Conservation (phyloP, 176 grass and related monocot species). For the Rhipidocladum racemiflorum region DNA sequence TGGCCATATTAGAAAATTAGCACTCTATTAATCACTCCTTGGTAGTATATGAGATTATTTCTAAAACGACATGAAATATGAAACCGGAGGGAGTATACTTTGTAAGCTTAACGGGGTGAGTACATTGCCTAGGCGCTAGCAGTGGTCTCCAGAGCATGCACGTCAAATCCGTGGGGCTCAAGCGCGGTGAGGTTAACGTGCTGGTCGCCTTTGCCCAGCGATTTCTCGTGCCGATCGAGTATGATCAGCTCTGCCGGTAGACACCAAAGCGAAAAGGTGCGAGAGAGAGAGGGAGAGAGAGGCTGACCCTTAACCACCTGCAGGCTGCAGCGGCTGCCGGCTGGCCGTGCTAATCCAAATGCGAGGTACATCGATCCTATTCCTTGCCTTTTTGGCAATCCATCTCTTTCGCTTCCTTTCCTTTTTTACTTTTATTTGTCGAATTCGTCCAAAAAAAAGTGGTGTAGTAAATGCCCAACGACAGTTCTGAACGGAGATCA, state of each 20-base stretch:
- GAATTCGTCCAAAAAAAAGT: too few species aligned
- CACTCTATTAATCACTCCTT: too few species aligned
- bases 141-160: not conserved
- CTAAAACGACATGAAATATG: too few species aligned
- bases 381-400: not conserved
- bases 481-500: too few species aligned
- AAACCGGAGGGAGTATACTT: too few species aligned
- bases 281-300: slow-evolving; percentile 16
- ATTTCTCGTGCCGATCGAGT: slow-evolving; percentile 32
- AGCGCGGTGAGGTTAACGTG: not conserved
- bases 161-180: slow-evolving; percentile 24
- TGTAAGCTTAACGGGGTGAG: too few species aligned
- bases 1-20: too few species aligned
- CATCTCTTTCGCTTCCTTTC: not conserved
- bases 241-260: not conserved
- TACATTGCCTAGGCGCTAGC: not conserved
- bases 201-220: not conserved
- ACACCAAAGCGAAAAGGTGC: slow-evolving; percentile 13
- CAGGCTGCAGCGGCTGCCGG: not conserved
- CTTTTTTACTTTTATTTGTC: too few species aligned
- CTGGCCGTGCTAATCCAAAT: not conserved
- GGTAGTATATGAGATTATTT: too few species aligned
- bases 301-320: slow-evolving; percentile 30
- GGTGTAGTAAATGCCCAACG: too few species aligned
- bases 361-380: not conserved